Base-by-base conservation (phyloP, 2,329 filamentous ascomycete species). In the Neocatenulostroma microsporum region DNA sequence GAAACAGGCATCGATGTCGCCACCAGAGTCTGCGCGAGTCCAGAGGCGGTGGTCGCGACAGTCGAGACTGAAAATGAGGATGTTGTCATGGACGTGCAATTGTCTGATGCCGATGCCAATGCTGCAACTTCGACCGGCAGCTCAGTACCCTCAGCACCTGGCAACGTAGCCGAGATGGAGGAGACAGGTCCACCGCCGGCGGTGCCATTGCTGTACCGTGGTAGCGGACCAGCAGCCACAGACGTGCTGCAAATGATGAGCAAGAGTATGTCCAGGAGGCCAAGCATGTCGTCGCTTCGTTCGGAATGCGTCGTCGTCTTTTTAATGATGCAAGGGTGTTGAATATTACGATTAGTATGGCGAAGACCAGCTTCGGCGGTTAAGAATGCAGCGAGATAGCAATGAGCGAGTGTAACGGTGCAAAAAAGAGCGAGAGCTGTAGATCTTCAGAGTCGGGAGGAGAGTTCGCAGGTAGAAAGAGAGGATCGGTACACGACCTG, bases 311-410 rank as follows among this genome's bases (percentile, higher is more conserved):
- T 24, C 8, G 23, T 24, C 9, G 9, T 24, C 9, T 24, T n/a
- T n/a, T 24, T 24, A n/a, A 34, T 31, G 21, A n/a, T 29, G 31
- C 32, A 34, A 33, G 36, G 12, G 15, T 33, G 46, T 47, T 45
- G 47, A 30, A 34, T 27, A 35, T 34, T 36, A 41, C 20, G 38
- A 44, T 37, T 30, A 19, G 5, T 26, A 15, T 32, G 33, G 23
- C 31, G 49, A 50, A 53, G 50, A 46, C 50, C 50, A 46, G 50
- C 50, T 53, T 46, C 50, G 42, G 42, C 37, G 39, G n/a, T n/a
- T n/a, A n/a, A n/a, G n/a, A n/a, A n/a, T n/a, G n/a, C n/a, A n/a
- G n/a, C n/a, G n/a, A n/a, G n/a, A n/a, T n/a, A n/a, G 36, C 26
- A 42, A 43, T 37, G 19, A 39, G 36, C 35, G 32, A 41, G 17